Base-by-base conservation (phyloP, 2,329 filamentous ascomycete species). In the Huntiella savannae region DNA sequence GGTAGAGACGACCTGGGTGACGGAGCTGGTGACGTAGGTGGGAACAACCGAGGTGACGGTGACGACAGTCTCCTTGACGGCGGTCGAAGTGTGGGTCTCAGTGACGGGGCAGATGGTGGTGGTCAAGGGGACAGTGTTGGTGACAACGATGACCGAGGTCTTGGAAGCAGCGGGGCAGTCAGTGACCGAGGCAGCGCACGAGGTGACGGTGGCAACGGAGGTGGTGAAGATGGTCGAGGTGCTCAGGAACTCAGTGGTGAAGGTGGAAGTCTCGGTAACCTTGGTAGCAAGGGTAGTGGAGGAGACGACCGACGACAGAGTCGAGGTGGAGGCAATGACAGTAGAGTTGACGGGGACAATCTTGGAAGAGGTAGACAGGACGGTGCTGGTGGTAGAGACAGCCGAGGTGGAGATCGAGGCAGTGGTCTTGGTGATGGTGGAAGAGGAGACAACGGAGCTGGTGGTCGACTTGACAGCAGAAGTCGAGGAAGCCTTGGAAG, bases 91-190 rank as follows among this genome's bases (percentile, higher is more conserved):
- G 53, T 63, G 56, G 37, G 69, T 73, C 62, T 67, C 68, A n/a
- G 70, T 73, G 50, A 74, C 69, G 16, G 71, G 73, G 67, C 72
- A 76, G 56, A 77, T 57, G 36, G 74, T 78, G 52, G 75, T 78
- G 43, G 68, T 71, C 42, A 75, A 55, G 40, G 73, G 60, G 49
- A 79, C 57, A 5, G 69, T 73, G 49, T 71, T 64, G 2, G 71
- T 73, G 46, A 70, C 61, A 28, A 73, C 56, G 1, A 61, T 64
- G 40, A 66, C 63, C 10, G 64, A 66, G 46, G 59, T 54, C 28
- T 62, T 55, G 40, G 61, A 57, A 48, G 63, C 66, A 41, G 48
- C 48, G 28, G 71, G 70, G 64, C 71, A 76, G 61, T 71, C 60
- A 35, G 64, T 62, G 41, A 68, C 57, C 45, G 60, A 60, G 28